Evolutionary conservation across 495 filamentous ascomycete species (phyloP).

Genomic region (Penicillium paradoxum): DNA sequence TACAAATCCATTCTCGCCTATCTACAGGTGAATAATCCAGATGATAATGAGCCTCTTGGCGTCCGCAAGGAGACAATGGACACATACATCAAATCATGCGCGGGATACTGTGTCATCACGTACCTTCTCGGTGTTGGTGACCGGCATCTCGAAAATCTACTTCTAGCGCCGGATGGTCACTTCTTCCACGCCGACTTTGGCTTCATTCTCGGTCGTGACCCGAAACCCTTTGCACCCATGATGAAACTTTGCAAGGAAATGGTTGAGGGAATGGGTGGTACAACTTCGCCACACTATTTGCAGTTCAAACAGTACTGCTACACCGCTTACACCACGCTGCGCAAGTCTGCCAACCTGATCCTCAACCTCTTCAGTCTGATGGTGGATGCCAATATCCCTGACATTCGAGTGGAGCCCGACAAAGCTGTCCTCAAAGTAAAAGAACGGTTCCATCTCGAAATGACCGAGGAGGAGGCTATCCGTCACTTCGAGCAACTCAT

Average conservation of each 20-base stretch:
- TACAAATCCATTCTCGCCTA: constrained; percentile 83
- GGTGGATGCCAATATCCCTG: constrained; percentile 94
- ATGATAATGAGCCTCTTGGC: constrained; percentile 73
- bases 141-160: constrained; percentile 91
- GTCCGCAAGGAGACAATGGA: constrained; percentile 92
- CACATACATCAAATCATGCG: constrained; percentile 91
- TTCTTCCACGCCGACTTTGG: constrained; percentile 99
- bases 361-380: constrained; percentile 94
- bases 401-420: constrained; percentile 86
- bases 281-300: constrained; percentile 68
- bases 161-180: constrained; percentile 80
- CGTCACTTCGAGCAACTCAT: constrained; percentile 81
- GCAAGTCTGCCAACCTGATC: constrained; percentile 87
- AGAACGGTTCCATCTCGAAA: constrained; percentile 87
- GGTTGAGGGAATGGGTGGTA: constrained; percentile 96
- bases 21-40: constrained; percentile 84
- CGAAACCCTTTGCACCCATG: constrained; percentile 92
- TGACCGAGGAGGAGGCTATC: constrained; percentile 91
- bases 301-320: constrained; percentile 94
- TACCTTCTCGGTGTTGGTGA: constrained; percentile 98
- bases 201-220: constrained; percentile 95
- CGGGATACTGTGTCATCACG: constrained; percentile 97
- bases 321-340: constrained; percentile 85
- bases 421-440: constrained; percentile 91
- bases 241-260: constrained; percentile 98